Percentiles rank a stretch among this genome's conserved stretches.
Conservation (phyloP, 2,329 filamentous ascomycete species). For the Hymenoscyphus scutula region DNA sequence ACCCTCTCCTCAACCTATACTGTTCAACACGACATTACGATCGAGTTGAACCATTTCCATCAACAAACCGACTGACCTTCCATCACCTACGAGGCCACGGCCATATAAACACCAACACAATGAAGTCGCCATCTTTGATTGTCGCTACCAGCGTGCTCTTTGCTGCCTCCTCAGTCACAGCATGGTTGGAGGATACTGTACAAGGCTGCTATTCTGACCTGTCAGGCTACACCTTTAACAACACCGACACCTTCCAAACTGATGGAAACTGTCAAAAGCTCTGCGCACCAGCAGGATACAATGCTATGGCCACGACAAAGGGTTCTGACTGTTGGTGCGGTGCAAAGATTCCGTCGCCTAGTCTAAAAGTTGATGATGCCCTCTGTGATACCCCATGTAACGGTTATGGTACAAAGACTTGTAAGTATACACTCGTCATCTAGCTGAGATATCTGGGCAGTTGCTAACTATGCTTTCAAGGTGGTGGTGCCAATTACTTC, state of each 20-base stretch:
- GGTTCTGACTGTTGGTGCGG: conserved; percentile 34
- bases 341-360: conserved; percentile 27
- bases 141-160: conserved; percentile 22
- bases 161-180: conserved; percentile 20
- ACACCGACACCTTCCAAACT: conserved; percentile 30
- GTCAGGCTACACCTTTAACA: conserved; percentile 28
- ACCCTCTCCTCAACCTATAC: background rate
- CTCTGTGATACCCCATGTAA: conserved; percentile 31
- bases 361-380: conserved; percentile 21
- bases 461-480: conserved; percentile 22
- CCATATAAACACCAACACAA: conserved; percentile 21
- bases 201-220: conserved; percentile 33
- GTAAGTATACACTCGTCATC: conserved; percentile 19
- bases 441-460: background rate
- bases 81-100: conserved; percentile 22
- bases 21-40: conserved; percentile 15
- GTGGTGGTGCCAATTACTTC: conserved; percentile 25
- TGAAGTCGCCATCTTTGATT: conserved; percentile 24
- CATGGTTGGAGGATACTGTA: conserved; percentile 13
- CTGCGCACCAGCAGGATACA: conserved; percentile 23
- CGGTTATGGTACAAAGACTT: conserved; percentile 31
- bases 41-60: conserved; percentile 13
- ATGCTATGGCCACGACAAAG: conserved; percentile 30
- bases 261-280: conserved; percentile 29
- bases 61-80: conserved; percentile 12